Evolutionary conservation across 176 grass and related monocot species (phyloP).

Genomic region (Leersia perrieri): DNA sequence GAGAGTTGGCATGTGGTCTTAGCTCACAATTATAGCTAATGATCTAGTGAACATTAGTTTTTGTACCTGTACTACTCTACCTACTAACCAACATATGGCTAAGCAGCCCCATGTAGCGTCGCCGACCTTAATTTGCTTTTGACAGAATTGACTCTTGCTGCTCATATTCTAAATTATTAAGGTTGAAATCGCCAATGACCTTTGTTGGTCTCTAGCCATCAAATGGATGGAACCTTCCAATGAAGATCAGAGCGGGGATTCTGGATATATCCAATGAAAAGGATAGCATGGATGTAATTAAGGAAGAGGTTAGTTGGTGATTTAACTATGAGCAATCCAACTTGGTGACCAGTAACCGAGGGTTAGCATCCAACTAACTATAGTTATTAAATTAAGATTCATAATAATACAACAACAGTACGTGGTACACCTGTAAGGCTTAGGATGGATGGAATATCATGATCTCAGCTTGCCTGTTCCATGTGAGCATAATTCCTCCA

Average conservation of each 20-base stretch:
- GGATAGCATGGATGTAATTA: background rate
- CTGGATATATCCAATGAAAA: background rate
- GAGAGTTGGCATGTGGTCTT: background rate
- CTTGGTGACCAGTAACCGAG: background rate
- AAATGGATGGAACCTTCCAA: slow-evolving; percentile 33
- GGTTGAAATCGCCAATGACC: background rate
- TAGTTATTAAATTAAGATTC: background rate
- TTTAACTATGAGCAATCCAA: background rate
- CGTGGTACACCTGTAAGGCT: slow-evolving; percentile 41
- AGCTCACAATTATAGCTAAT: background rate
- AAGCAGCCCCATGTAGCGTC: background rate
- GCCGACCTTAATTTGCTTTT: slow-evolving; percentile 18
- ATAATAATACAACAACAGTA: background rate
- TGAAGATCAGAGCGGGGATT: background rate
- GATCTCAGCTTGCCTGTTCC: background rate
- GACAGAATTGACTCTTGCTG: background rate
- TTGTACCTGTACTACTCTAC: slow-evolving; percentile 10
- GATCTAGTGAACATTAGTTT: background rate
- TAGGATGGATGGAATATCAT: slow-evolving; percentile 16
- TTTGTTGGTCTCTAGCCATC: background rate
- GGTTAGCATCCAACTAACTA: background rate
- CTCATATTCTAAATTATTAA: slow-evolving; percentile 5
- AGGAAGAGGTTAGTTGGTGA: slow-evolving; percentile 4
- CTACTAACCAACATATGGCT: background rate
- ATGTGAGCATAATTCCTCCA: slow-evolving; percentile 26